Conservation (phyloP, 306 rosid species). For the Geum urbanum region DNA sequence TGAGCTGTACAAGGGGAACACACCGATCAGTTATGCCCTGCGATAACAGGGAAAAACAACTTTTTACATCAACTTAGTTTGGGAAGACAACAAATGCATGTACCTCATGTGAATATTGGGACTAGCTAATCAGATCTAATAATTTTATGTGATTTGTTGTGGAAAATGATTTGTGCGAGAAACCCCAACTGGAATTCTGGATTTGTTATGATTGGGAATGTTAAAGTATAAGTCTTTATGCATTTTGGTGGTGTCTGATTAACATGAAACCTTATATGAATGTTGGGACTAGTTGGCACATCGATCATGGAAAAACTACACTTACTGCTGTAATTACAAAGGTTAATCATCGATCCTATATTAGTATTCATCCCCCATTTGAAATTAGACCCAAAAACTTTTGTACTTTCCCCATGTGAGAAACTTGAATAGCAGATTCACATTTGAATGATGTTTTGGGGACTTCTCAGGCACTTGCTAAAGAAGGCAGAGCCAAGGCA, state of each 20-base stretch:
- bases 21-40: neutral
- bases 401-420: neutral
- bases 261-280: slow-evolving; percentile 87
- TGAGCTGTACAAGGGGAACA: neutral
- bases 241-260: slow-evolving; percentile 2
- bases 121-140: neutral
- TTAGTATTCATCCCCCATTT: neutral
- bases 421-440: neutral
- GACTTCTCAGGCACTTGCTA: slow-evolving; percentile 56
- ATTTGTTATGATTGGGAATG: neutral
- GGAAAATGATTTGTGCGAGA: neutral
- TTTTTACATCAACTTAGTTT: too few species aligned
- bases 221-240: neutral
- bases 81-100: too few species aligned
- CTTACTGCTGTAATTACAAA: slow-evolving; percentile 93
- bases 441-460: neutral
- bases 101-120: too few species aligned
- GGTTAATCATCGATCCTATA: slow-evolving; percentile 42
- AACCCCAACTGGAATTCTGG: neutral
- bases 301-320: slow-evolving; percentile 95
- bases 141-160: neutral
- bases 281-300: slow-evolving; percentile 90
- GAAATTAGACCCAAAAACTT: neutral
- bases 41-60: too few species aligned
- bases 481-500: slow-evolving; percentile 93